These are phyloP conservation scores for Colletotrichum eremochloae DNA, from an alignment of 2,329 filamentous ascomycete species.

Conservation along the genomic window DNA sequence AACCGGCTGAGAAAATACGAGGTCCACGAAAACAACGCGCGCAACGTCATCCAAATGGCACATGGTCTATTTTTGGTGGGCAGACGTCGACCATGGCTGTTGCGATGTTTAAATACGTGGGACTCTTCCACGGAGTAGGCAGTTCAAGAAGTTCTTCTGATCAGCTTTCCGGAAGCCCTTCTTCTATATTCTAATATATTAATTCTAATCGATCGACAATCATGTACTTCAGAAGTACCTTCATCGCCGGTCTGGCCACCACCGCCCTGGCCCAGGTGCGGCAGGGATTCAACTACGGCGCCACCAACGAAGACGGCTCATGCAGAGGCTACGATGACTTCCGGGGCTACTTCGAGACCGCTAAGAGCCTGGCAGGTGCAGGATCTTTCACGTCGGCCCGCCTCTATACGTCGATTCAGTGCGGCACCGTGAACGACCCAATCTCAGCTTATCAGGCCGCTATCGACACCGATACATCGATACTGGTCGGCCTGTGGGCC, in stretches of 20 bases:
- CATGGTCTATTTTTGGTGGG: conserved; percentile 27
- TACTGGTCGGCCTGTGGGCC: conserved; percentile 68
- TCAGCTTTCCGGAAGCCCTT: neutral
- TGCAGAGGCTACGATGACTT: conserved; percentile 41
- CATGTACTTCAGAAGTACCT: conserved; percentile 15
- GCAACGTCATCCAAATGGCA: conserved; percentile 30
- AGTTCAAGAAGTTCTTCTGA: accelerated
- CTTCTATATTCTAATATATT: neutral
- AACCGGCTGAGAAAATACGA: conserved; percentile 13
- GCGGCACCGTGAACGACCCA: conserved; percentile 59
- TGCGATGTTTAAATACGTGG: neutral
- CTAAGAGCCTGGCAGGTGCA: conserved; percentile 24
- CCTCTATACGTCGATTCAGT: conserved; percentile 41
- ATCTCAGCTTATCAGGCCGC: conserved; percentile 77
- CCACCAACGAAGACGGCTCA: conserved; percentile 37
- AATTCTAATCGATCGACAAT: neutral
- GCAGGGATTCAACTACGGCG: conserved; percentile 42
- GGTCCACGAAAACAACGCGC: conserved; percentile 5
- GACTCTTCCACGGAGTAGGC: too few species aligned
- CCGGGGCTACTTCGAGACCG: conserved; percentile 35
- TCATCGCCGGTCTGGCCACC: conserved; percentile 27
- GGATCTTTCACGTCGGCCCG: conserved; percentile 34
- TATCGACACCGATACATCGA: conserved; percentile 60
- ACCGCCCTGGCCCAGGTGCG: conserved; percentile 26
- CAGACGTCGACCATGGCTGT: neutral